Percentiles rank a stretch among this genome's conserved stretches.
These are phyloP conservation scores for Rosa multiflora DNA, from an alignment of 306 rosid genomes.

Conservation along the genomic window DNA sequence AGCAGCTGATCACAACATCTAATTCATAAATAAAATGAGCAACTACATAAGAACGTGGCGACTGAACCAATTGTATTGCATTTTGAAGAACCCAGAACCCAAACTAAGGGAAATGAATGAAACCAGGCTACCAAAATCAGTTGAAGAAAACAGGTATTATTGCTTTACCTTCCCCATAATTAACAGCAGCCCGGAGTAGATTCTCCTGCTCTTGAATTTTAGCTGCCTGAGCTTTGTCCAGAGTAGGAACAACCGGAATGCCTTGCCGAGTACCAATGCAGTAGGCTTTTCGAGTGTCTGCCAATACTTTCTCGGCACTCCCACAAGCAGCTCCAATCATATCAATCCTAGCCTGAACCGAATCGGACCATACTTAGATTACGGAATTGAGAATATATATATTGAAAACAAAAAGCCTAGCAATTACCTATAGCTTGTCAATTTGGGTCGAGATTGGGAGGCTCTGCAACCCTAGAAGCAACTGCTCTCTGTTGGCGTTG, in stretches of 20 bases:
- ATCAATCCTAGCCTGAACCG: slow-evolving; percentile 65
- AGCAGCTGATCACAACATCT: too few species aligned
- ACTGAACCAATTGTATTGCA: background rate
- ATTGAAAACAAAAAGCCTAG: background rate
- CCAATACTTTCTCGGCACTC: slow-evolving; percentile 87
- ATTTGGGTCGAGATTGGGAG: slow-evolving; percentile 69
- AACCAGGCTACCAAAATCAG: background rate
- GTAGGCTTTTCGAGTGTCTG: slow-evolving; percentile 92
- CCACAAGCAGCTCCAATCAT: slow-evolving; percentile 94
- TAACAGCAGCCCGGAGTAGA: slow-evolving; percentile 85
- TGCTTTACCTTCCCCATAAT: slow-evolving; percentile 65
- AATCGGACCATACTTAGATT: background rate
- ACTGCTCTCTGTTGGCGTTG: slow-evolving; percentile 61
- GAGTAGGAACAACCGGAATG: slow-evolving; percentile 65
- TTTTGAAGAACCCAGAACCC: background rate
- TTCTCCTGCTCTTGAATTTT: slow-evolving; percentile 93
- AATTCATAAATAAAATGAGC: too few species aligned
- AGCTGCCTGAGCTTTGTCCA: slow-evolving; percentile 94
- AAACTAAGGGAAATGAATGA: background rate
- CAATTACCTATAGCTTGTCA: slow-evolving; percentile 65
- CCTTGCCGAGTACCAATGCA: slow-evolving; percentile 88
- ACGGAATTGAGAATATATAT: background rate
- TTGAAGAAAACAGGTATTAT: too few species aligned
- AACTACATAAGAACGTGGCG: background rate
- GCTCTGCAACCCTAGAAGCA: slow-evolving; percentile 88